Conservation (phyloP, 1,284 basidiomycete species). For the Neotropicomus parvogracilis region DNA sequence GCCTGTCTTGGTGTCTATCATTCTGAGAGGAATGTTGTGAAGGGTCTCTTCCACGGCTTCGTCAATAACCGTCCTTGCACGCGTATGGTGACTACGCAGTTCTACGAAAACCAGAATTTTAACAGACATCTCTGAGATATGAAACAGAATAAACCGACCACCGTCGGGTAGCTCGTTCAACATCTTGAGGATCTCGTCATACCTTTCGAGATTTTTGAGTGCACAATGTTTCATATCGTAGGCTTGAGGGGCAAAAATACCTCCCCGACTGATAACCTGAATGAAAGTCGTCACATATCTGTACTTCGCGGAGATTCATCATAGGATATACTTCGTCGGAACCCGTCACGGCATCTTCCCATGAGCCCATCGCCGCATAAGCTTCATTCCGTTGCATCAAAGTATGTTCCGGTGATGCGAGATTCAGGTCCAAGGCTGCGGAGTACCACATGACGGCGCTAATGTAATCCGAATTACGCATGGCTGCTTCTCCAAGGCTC, state of each 20-base stretch:
- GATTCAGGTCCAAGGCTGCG: background rate
- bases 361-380: background rate
- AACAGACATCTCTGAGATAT: background rate
- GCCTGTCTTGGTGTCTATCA: slow-evolving; percentile 12
- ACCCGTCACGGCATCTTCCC: background rate
- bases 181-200: background rate
- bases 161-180: background rate
- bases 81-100: background rate
- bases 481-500: slow-evolving; percentile 6
- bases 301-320: background rate
- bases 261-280: slow-evolving; percentile 1
- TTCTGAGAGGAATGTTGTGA: slow-evolving; percentile 5
- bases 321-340: background rate
- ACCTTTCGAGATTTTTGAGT: background rate
- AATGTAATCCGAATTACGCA: background rate
- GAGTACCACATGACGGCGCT: slow-evolving; percentile 3
- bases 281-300: background rate
- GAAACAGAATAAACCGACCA: background rate
- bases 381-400: slow-evolving; percentile 9
- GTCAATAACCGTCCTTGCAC: background rate
- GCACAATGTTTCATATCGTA: slow-evolving; percentile 2
- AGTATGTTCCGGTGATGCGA: background rate
- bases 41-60: background rate
- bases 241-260: background rate
- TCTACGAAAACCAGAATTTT: background rate